Evolutionary conservation across 1,139 yeast species (phyloP), one percentile per base, ranked within the genome.

Genomic region (Zygosaccharomyces sapae): DNA sequence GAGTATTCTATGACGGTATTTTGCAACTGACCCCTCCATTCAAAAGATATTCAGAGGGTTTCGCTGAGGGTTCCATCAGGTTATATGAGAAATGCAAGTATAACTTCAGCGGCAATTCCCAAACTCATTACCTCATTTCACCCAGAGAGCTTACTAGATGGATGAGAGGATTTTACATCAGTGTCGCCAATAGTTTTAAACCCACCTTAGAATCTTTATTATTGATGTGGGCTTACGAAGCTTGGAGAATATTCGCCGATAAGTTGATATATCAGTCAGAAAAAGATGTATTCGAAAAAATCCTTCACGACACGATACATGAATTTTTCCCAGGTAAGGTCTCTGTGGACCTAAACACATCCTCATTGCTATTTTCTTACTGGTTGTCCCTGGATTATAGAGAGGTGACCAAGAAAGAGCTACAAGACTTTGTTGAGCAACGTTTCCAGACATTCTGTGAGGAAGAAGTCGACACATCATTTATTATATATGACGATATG

Each of bases 71-170:
- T 0, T 85, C 90, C 83, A 68, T 90, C 4, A 75, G 74, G 1
- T 73, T 87, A 0, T 92, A 86, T 62, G 54, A 62, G 1, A 49
- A 57, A 13, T 77, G 84, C 2, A 75, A 70, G 43, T 48, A 55
- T 0, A 54, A 61, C 2, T 77, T 84, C 56, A 65, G 72, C 0
- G 46, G 68, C 1, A 46, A 52, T 1, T 50, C 58, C 0, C 76
- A 72, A 40, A 50, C 66, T 0, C 95, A 86, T 60, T 87, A 88
- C 59, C 70, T 86, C 0, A 86, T 84, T 61, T 84, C 95, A 20
- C 97, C 98, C 0, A 80, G 97, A 63, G 98, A 92, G 61, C 72
- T 92, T 22, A 88, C 97, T 0, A 70, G 97, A 50, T 88, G 96
- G 95, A 71, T 81, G 2, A 74, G 86, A 51, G 96, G 96, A n/a